These are phyloP conservation scores for Cicer judaicum DNA, from an alignment of 306 rosid genomes.

Conservation along the genomic window DNA sequence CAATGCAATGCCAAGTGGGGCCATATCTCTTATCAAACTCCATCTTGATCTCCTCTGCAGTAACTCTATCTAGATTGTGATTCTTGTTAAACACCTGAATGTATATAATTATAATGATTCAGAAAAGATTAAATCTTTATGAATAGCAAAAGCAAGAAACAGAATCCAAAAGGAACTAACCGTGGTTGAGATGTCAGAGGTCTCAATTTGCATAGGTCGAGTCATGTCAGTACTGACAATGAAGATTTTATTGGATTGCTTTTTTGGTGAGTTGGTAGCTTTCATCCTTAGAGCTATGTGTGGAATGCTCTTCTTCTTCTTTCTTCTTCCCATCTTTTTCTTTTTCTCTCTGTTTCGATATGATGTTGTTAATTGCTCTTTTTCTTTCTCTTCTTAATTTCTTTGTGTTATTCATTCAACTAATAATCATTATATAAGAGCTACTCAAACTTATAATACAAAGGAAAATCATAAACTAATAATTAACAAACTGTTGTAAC, in stretches of 20 bases:
- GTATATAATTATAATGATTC: background rate
- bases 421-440: no score
- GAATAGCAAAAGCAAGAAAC: slow-evolving; percentile 34
- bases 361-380: no score
- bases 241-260: slow-evolving; percentile 60
- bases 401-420: no score
- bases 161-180: slow-evolving; percentile 52
- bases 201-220: slow-evolving; percentile 81
- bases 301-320: slow-evolving; percentile 55
- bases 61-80: slow-evolving; percentile 80
- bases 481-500: no score
- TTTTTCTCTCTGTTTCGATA: no score
- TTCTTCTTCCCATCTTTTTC: slow-evolving; percentile 63
- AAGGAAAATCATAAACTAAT: no score
- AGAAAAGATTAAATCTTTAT: slow-evolving; percentile 27
- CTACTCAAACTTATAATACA: no score
- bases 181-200: slow-evolving; percentile 75
- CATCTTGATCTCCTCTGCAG: slow-evolving; percentile 83
- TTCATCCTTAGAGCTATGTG: slow-evolving; percentile 55
- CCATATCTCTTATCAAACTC: slow-evolving; percentile 90
- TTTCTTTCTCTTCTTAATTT: no score
- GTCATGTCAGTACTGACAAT: slow-evolving; percentile 89
- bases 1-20: slow-evolving; percentile 97
- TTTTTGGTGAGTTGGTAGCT: slow-evolving; percentile 36
- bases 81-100: slow-evolving; percentile 71